Evolutionary conservation across 306 rosid genomes (phyloP), one percentile per base, ranked within the genome.

Genomic region (Mimosa bimucronata): DNA sequence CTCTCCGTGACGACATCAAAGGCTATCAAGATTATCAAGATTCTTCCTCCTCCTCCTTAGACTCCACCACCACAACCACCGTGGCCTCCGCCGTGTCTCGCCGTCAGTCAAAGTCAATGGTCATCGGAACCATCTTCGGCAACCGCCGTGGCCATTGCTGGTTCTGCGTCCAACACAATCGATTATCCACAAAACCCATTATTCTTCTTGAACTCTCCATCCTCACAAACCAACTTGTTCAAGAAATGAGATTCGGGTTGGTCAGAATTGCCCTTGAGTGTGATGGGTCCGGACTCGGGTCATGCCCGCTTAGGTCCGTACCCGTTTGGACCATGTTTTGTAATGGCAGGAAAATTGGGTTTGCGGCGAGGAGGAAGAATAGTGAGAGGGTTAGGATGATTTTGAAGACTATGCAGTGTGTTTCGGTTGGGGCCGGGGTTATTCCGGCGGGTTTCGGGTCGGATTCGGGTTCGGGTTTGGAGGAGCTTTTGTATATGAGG

Each of bases 391-490:
- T 91, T 71, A 85, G 90, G 15, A 71, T 67, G 25, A 84, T 95
- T 55, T 88, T 95, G 34, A 85, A 82, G 77, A 89, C 89, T n/a
- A 93, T 93, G 98, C 88, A 87, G 64, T 91, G 97, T 65, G 92
- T 91, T 2, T 85, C 96, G 19, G 98, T 93, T 19, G 98, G 98
- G 0, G 98, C 97, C 6, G 98, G 97, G 0, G 98, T 92, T 7
- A 71, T 95, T 0, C 97, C 98, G 1, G 26, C 91, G 6, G 86
- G 86, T 14, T 84, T 80, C 74, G 89, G 84, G 55, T 83, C 85
- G 4, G 66, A 66, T 53, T 67, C 88, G 16, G 88, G 64, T 3
- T 75, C 89, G 28, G 98, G 38, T 3, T 75, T 88, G 28, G 98
- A 92, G 66, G 97, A 90, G 70, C 81, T 91, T 4, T 87, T 91